These are phyloP conservation scores for Cyamopsis tetragonoloba DNA, from an alignment of 306 rosid species.

Conservation along the genomic window DNA sequence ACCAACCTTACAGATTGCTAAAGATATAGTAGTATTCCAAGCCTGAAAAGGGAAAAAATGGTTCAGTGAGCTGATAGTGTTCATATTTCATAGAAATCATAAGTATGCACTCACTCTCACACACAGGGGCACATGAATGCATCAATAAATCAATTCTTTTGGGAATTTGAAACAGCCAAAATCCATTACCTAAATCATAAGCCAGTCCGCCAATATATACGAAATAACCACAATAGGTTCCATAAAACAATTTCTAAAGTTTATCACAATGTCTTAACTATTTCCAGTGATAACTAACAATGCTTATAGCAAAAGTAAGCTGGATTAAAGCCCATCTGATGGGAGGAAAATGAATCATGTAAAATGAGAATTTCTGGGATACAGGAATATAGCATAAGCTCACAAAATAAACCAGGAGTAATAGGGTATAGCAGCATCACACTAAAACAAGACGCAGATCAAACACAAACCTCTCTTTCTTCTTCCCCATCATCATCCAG, in stretches of 20 bases:
- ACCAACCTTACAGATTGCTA: constrained; percentile 90
- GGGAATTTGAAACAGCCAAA: background rate
- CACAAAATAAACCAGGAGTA: constrained; percentile 15
- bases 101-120: background rate
- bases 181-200: constrained; percentile 12
- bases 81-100: background rate
- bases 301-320: background rate
- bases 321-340: constrained; percentile 5
- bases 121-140: background rate
- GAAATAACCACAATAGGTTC: background rate
- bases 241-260: background rate
- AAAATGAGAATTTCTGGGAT: background rate
- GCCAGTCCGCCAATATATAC: constrained; percentile 6
- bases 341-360: background rate
- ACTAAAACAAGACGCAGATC: constrained; percentile 7
- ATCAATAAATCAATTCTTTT: background rate
- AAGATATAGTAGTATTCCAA: constrained; percentile 74
- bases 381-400: background rate
- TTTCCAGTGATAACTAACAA: background rate
- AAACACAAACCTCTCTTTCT: constrained; percentile 79
- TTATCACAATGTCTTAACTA: background rate
- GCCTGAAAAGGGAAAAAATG: constrained; percentile 44
- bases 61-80: constrained; percentile 2
- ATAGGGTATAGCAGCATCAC: background rate
- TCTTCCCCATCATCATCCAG: constrained; percentile 93